A percentile compares a stretch with the other conserved stretches of the same genome.
These are phyloP conservation scores for Torulaspora maleeae DNA, from an alignment of 805 yeast species.

Conservation along the genomic window DNA sequence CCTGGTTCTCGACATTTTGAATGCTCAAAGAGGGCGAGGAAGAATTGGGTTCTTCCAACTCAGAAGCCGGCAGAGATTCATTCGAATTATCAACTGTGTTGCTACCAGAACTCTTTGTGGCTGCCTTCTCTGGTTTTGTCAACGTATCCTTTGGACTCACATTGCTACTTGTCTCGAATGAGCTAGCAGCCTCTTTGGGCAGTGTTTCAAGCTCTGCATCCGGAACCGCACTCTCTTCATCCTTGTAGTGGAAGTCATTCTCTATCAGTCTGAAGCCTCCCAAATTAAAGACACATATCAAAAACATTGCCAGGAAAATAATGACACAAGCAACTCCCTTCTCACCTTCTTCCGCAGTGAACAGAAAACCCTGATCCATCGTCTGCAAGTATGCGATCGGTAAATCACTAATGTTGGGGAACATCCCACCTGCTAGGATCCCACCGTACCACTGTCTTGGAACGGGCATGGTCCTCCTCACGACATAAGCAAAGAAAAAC, in stretches of 20 bases:
- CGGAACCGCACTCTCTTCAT: conserved; percentile 22
- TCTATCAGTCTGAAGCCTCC: conserved; percentile 71
- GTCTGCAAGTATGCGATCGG: conserved; percentile 76
- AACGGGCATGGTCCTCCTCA: conserved; percentile 37
- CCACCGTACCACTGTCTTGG: conserved; percentile 74
- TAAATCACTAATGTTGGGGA: conserved; percentile 71
- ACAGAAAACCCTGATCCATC: conserved; percentile 54
- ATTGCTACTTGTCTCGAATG: not conserved
- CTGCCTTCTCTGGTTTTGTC: conserved; percentile 8
- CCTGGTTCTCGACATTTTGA: not conserved
- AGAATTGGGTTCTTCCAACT: conserved; percentile 2
- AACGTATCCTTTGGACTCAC: not conserved
- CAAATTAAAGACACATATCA: conserved; percentile 61
- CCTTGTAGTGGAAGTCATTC: conserved; percentile 51
- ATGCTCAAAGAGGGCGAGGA: conserved; percentile 3
- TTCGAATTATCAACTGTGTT: conserved; percentile 3
- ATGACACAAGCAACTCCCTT: conserved; percentile 82
- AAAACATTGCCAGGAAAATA: conserved; percentile 65
- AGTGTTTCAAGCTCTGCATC: conserved; percentile 6
- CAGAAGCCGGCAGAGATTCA: not conserved
- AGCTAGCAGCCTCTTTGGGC: not conserved
- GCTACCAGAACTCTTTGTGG: conserved; percentile 5
- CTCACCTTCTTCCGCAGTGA: conserved; percentile 55
- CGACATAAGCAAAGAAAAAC: conserved; percentile 40
- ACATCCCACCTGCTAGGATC: conserved; percentile 59